These are phyloP conservation scores for Leucocoprinus sp. DNA, from an alignment of 768 basidiomycete genomes.

Conservation along the genomic window DNA sequence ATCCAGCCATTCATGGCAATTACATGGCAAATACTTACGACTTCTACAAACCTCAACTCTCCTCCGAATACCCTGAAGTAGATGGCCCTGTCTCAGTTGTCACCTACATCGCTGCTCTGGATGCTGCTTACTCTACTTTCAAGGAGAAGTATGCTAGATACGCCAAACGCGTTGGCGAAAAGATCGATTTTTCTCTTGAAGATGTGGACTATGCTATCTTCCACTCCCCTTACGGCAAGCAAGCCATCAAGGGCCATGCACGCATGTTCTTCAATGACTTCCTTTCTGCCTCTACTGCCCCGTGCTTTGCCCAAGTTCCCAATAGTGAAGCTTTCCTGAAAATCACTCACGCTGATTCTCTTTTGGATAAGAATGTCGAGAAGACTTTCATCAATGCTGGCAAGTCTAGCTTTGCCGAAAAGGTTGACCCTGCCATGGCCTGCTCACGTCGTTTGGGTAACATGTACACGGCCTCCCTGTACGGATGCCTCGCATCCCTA, in stretches of 20 bases:
- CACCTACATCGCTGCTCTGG: slow-evolving; percentile 90
- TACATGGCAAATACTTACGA: slow-evolving; percentile 98
- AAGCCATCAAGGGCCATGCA: slow-evolving; percentile 95
- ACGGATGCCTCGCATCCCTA: slow-evolving; percentile 87
- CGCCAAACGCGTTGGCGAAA: slow-evolving; percentile 39
- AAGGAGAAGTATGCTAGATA: slow-evolving; percentile 70
- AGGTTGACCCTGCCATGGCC: slow-evolving; percentile 76
- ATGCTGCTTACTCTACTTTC: slow-evolving; percentile 81
- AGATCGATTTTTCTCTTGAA: slow-evolving; percentile 60
- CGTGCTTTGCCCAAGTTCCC: slow-evolving; percentile 64
- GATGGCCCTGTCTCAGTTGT: slow-evolving; percentile 96
- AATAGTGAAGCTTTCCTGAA: slow-evolving; percentile 63
- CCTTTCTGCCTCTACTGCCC: slow-evolving; percentile 60
- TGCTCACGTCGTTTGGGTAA: slow-evolving; percentile 91
- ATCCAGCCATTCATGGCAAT: slow-evolving; percentile 84
- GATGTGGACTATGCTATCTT: slow-evolving; percentile 90
- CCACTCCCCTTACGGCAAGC: slow-evolving; percentile 98
- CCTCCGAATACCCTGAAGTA: slow-evolving; percentile 93
- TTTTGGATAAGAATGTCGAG: slow-evolving; percentile 92
- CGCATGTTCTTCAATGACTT: slow-evolving; percentile 93
- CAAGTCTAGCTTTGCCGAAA: slow-evolving; percentile 64
- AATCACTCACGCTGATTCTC: slow-evolving; percentile 60
- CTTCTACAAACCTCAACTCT: slow-evolving; percentile 97
- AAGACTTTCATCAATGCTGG: slow-evolving; percentile 85
- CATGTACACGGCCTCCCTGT: slow-evolving; percentile 97